These are phyloP conservation scores for Phytopythium mirpurense DNA, from an alignment of 352 stramenopile species.

Conservation along the genomic window DNA sequence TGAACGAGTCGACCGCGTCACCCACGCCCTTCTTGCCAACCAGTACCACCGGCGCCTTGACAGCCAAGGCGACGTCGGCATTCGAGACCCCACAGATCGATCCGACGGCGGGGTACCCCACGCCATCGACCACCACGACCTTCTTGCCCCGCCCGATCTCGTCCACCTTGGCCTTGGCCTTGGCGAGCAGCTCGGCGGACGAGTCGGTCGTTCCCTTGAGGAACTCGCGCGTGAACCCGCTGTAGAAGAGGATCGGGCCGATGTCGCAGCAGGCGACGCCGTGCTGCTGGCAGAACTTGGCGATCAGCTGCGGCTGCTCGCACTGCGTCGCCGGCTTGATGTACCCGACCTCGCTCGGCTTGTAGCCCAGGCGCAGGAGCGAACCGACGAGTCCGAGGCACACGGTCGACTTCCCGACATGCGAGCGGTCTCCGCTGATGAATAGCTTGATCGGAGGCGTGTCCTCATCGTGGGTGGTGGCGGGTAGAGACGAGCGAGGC, in stretches of 20 bases:
- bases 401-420: conserved; percentile 96
- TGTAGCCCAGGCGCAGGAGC: conserved; percentile 71
- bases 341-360: conserved; percentile 89
- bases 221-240: conserved; percentile 96
- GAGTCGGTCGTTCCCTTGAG: conserved; percentile 89
- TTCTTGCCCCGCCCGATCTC: conserved; percentile 84
- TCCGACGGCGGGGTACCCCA: conserved; percentile 93
- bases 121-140: conserved; percentile 95
- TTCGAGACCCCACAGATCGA: conserved; percentile 83
- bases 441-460: conserved; percentile 47
- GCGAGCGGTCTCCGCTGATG: conserved; percentile 71
- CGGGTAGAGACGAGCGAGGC: background rate
- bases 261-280: conserved; percentile 88
- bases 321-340: conserved; percentile 99
- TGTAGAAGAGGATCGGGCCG: conserved; percentile 96
- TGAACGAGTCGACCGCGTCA: conserved; percentile 96
- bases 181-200: conserved; percentile 75
- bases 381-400: conserved; percentile 93
- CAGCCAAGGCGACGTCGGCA: conserved; percentile 49
- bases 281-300: conserved; percentile 88
- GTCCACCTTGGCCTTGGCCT: conserved; percentile 84
- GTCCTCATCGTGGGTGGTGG: background rate
- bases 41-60: conserved; percentile 87
- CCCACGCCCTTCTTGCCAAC: conserved; percentile 96
- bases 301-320: conserved; percentile 92